phyloP scores from a whole-genome alignment of 139 green algal species.

The Nannochloris sp. region DNA sequence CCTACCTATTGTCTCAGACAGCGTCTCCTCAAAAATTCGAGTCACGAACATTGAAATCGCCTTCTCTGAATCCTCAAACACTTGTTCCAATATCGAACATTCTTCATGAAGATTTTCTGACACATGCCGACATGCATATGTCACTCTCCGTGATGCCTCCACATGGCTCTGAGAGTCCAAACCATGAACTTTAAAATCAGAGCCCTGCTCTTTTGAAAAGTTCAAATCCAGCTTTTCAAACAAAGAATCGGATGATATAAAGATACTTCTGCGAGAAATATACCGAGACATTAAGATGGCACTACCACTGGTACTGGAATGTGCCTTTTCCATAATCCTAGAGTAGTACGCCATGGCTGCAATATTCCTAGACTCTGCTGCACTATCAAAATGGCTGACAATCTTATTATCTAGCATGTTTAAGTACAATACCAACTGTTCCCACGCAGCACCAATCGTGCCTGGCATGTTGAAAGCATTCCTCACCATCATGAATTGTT shows the following conservation, averaged over 20 bases:
- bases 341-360: conserved; percentile 48
- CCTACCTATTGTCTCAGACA: conserved; percentile 35
- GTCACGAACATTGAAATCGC: conserved; percentile 35
- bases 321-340: conserved; percentile 44
- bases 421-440: conserved; percentile 48
- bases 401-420: conserved; percentile 52
- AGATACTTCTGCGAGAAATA: conserved; percentile 41
- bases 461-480: not conserved
- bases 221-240: conserved; percentile 8
- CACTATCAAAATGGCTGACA: conserved; percentile 52
- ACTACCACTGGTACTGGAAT: not conserved
- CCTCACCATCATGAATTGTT: not conserved
- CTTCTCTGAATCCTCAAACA: conserved; percentile 29
- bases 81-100: conserved; percentile 40
- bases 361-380: conserved; percentile 27
- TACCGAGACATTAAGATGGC: conserved; percentile 31
- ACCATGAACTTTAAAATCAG: no score
- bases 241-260: conserved; percentile 22
- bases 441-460: conserved; percentile 12
- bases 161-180: not conserved
- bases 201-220: not conserved
- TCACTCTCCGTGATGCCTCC: conserved; percentile 18
- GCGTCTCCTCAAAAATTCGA: conserved; percentile 52
- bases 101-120: conserved; percentile 36
- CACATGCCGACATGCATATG: conserved; percentile 33